These are phyloP conservation scores for Neurospora cerealis DNA, from an alignment of 495 filamentous ascomycete genomes.

Conservation along the genomic window DNA sequence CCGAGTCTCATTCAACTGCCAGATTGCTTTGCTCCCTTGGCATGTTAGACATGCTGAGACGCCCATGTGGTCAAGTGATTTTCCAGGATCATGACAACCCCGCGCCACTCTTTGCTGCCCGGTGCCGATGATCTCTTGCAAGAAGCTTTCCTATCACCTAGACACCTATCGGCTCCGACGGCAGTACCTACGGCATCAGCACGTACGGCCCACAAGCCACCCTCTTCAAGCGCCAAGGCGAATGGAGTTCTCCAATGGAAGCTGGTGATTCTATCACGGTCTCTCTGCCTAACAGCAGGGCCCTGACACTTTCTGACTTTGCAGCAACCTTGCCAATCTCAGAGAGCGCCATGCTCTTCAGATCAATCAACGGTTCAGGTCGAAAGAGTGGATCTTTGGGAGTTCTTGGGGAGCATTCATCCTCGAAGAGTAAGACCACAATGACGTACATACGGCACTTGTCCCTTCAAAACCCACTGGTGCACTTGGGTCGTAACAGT, in stretches of 20 bases:
- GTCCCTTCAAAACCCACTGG: not conserved
- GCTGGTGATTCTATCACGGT: not conserved
- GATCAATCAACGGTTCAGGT: not conserved
- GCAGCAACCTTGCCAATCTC: not conserved
- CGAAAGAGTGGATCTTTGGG: not conserved
- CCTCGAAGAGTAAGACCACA: not conserved
- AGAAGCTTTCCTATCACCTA: not conserved
- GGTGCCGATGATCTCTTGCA: not conserved
- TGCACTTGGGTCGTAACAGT: not conserved
- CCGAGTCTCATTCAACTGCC: not conserved
- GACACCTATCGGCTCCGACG: not conserved
- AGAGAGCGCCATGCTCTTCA: not conserved
- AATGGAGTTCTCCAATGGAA: not conserved
- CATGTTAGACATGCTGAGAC: not conserved
- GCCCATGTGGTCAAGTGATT: not conserved
- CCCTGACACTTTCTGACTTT: not conserved
- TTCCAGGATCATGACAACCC: not conserved
- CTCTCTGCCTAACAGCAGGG: not conserved
- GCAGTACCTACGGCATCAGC: not conserved
- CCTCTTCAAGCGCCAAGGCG: not conserved
- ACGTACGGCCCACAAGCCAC: not conserved
- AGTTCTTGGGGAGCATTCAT: not conserved
- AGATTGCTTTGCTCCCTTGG: not conserved
- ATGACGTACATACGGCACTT: not conserved
- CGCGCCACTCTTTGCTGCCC: not conserved